Evolutionary conservation across 176 grass and related monocot genomes (phyloP).

Genomic region (Metroxylon sagu): DNA sequence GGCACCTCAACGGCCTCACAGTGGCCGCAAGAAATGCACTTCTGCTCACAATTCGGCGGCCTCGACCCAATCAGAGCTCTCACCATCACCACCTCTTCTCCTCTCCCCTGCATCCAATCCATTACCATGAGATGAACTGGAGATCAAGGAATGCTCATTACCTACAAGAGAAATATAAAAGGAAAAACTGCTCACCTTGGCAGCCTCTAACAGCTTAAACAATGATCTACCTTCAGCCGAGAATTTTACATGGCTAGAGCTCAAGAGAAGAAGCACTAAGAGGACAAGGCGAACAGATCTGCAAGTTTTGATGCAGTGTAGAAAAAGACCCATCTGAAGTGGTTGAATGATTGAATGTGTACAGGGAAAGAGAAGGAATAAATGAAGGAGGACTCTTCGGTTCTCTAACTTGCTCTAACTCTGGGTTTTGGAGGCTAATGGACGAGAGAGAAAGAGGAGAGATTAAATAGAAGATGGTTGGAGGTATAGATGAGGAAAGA

Average conservation of each 20-base stretch:
- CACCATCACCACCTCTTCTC: constrained; percentile 18
- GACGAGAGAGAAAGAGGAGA: too few relatives aligned
- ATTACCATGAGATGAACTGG: neutral
- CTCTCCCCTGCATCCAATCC: neutral
- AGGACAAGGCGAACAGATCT: constrained; percentile 15
- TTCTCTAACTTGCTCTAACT: neutral
- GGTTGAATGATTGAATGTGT: too few relatives aligned
- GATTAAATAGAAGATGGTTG: neutral
- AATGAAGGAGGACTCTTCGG: neutral
- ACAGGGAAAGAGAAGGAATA: neutral
- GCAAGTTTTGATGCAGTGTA: constrained; percentile 21
- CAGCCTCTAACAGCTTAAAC: neutral
- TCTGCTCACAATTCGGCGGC: constrained; percentile 64
- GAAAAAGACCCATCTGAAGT: constrained; percentile 29
- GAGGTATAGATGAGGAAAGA: neutral
- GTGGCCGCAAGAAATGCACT: constrained; percentile 68
- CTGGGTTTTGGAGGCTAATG: too few relatives aligned
- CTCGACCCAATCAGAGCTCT: constrained; percentile 69
- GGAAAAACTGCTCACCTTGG: constrained; percentile 1
- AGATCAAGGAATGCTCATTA: neutral
- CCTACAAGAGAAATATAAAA: neutral
- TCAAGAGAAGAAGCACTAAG: constrained; percentile 15
- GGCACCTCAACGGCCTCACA: constrained; percentile 83
- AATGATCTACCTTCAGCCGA: constrained; percentile 24
- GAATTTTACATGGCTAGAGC: constrained; percentile 7